Base-by-base conservation (phyloP, 2,329 filamentous ascomycete genomes). In the Ploettnerulaceae sp. region DNA sequence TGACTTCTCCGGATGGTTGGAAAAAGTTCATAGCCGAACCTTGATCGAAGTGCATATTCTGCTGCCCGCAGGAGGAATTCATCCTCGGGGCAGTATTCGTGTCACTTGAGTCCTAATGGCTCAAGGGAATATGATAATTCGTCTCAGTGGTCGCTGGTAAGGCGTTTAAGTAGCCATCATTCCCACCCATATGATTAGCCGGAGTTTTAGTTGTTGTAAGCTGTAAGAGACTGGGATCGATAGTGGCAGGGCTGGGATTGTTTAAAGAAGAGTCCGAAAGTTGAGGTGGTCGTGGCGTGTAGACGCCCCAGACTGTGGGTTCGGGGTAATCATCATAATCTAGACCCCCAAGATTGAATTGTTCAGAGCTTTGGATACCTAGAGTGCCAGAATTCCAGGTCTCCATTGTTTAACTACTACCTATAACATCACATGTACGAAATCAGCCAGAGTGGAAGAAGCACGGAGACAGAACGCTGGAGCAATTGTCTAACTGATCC, bases 51-150 rank as follows among this genome's bases (percentile, higher is more conserved):
- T 36, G 11, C 21, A 12, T 18, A 6, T 21, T 36, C 33, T 36
- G 33, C 33, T 36, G 33, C 33, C 17, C 15, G 33, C 22, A 20
- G 15, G 15, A 21, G 18, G 14, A 11, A 15, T 24, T 18, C 6
- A 20, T 36, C 33, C 11, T n/a, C 18, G 33, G 33, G 22, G 22
- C 33, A 5, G 21, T 36, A 20, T 18, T 18, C 21, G 33, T 36
- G 11, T 20, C 22, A 36, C 22, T 36, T 12, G 33, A 36, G 22
- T 36, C 33, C 33, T 36, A 36, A 36, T 36, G 33, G 33, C 22
- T 36, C 33, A 22, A 36, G 33, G 18, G 11, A 36, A 36, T 11
- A 20, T 6, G 21, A 18, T 15, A 36, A 36, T 36, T 18, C 7
- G 7, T n/a, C 33, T 24, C 21, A 5, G 11, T 24, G 22, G 33